Percentiles rank a stretch among this genome's conserved stretches.
phyloP scores from a whole-genome alignment of 345 rosid genomes.

The Clausena lansium region DNA sequence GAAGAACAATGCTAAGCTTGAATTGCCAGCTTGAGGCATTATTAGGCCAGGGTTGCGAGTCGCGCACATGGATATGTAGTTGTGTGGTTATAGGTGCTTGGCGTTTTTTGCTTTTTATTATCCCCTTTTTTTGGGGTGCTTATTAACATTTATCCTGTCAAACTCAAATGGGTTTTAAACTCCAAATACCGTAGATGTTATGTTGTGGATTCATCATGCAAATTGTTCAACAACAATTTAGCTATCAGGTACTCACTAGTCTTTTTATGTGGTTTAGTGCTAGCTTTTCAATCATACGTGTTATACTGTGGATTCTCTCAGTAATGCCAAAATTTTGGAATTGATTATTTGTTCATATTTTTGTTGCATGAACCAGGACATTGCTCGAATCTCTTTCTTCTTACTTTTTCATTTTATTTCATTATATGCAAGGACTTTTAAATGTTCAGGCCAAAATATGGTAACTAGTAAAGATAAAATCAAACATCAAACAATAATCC shows the following conservation, averaged over 20 bases:
- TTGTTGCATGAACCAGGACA: not conserved
- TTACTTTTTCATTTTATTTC: not conserved
- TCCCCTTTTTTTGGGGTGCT: not conserved
- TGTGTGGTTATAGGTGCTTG: not conserved
- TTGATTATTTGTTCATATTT: not conserved
- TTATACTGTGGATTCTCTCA: not conserved
- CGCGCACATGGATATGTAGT: not conserved
- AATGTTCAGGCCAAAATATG: not conserved
- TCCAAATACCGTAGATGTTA: conserved; percentile 1
- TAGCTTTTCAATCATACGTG: not conserved
- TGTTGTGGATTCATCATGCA: not conserved
- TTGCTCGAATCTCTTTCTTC: not conserved
- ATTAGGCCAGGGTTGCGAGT: not conserved
- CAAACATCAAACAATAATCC: not conserved
- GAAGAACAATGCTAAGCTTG: conserved; percentile 81
- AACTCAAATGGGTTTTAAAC: not conserved
- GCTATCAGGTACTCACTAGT: not conserved
- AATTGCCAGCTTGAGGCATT: conserved; percentile 66
- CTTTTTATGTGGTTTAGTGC: not conserved
- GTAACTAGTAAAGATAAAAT: not conserved
- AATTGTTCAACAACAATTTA: not conserved
- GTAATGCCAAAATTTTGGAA: not conserved
- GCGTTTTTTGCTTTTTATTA: not conserved
- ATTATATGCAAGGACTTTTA: not conserved
- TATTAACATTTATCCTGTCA: not conserved